phyloP scores from a whole-genome alignment of 192 early-diverging fungal genomes.

The Backusella tarrabulga region DNA sequence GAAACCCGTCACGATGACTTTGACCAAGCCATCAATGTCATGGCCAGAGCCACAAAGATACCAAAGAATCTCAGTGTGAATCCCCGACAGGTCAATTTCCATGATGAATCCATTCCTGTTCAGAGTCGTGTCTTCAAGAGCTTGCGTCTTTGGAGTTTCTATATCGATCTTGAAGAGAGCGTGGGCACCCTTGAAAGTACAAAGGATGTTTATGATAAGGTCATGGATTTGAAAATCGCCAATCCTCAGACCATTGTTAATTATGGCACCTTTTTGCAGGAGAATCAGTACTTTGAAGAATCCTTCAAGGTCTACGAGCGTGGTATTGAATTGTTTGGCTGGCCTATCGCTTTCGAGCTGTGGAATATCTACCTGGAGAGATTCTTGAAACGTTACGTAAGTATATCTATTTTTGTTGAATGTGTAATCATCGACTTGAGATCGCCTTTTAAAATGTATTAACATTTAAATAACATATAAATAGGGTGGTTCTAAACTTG shows the following conservation, averaged over 20 bases:
- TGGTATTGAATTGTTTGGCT: conserved; percentile 95
- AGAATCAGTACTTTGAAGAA: conserved; percentile 91
- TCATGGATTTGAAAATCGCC: conserved; percentile 92
- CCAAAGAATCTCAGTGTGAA: conserved; percentile 45
- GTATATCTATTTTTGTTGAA: neutral
- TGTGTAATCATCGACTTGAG: too few species aligned
- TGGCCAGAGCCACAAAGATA: conserved; percentile 78
- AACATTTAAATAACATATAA: neutral
- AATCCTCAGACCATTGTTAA: conserved; percentile 97
- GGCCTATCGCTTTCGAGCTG: conserved; percentile 94
- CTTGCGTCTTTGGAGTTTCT: conserved; percentile 87
- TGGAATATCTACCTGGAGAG: conserved; percentile 94
- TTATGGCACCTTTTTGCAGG: conserved; percentile 88
- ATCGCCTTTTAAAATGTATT: too few species aligned
- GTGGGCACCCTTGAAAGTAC: conserved; percentile 79
- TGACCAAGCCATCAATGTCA: conserved; percentile 75
- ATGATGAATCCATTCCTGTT: conserved; percentile 77
- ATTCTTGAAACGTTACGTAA: conserved; percentile 81
- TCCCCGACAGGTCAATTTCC: conserved; percentile 60
- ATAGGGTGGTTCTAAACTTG: conserved; percentile 77
- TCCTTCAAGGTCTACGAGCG: conserved; percentile 94
- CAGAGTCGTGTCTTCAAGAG: conserved; percentile 85
- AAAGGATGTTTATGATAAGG: conserved; percentile 83
- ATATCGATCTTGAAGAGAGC: conserved; percentile 94
- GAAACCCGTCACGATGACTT: conserved; percentile 69